Evolutionary conservation across 2,329 filamentous ascomycete genomes (phyloP).

Genomic region (Periconia macrospinosa): DNA sequence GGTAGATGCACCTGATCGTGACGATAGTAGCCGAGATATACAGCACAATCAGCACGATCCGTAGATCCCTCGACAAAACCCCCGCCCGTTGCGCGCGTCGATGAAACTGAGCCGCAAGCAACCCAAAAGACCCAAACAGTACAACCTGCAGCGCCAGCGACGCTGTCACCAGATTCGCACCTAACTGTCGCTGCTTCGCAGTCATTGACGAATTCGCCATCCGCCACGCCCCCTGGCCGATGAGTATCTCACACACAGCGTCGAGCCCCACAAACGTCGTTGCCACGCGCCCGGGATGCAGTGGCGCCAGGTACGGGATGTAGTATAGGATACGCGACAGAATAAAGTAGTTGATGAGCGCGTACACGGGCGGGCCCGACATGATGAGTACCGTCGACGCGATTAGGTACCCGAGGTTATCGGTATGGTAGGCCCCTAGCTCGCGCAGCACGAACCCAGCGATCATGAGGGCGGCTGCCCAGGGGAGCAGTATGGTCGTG

Average conservation of each 20-base stretch:
- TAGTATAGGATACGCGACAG: conserved; percentile 64
- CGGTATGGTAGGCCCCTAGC: conserved; percentile 55
- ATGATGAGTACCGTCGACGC: conserved; percentile 45
- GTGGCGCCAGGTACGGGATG: conserved; percentile 60
- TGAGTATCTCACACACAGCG: conserved; percentile 53
- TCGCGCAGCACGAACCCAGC: conserved; percentile 59
- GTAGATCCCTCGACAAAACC: conserved; percentile 50
- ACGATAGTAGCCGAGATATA: conserved; percentile 54
- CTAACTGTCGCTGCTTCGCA: conserved; percentile 42
- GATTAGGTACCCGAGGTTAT: conserved; percentile 46
- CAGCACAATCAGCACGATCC: conserved; percentile 48
- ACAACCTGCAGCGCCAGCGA: conserved; percentile 55
- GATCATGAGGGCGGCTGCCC: conserved; percentile 58
- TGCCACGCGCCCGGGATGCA: conserved; percentile 61
- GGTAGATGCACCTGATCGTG: conserved; percentile 54
- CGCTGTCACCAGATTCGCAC: conserved; percentile 52
- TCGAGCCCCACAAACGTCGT: conserved; percentile 61
- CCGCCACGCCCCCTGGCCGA: conserved; percentile 54
- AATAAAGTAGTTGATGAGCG: conserved; percentile 64
- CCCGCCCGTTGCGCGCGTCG: conserved; percentile 42
- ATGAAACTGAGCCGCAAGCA: conserved; percentile 52
- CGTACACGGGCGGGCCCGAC: conserved; percentile 57
- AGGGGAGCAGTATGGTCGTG: conserved; percentile 57
- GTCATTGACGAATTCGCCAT: conserved; percentile 44
- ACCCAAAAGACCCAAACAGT: conserved; percentile 53